phyloP scores from a whole-genome alignment of 1,284 basidiomycete species.

The Porodaedalea pini region DNA sequence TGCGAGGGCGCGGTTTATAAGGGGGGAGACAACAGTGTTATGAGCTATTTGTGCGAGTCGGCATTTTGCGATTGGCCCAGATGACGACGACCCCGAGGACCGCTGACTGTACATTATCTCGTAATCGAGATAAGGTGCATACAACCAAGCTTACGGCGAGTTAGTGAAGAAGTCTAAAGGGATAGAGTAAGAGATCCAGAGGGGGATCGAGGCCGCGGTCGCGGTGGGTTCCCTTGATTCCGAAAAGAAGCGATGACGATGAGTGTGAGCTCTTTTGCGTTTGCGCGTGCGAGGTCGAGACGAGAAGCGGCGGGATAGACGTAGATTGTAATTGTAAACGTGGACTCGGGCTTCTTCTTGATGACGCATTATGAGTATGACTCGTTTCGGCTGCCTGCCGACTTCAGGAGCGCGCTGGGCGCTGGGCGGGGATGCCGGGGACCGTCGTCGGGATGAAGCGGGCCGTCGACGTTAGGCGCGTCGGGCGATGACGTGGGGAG shows the following conservation, averaged over 20 bases:
- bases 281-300: not conserved
- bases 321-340: not conserved
- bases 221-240: not conserved
- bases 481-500: not conserved
- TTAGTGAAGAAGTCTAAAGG: no score
- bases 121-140: not conserved
- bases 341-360: not conserved
- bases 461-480: no score
- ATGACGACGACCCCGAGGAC: conserved; percentile 17
- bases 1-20: conserved; percentile 7
- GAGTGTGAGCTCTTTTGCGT: conserved; percentile 6
- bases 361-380: not conserved
- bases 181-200: not conserved
- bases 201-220: not conserved
- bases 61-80: conserved; percentile 25
- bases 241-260: conserved; percentile 14
- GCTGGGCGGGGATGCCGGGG: no score
- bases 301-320: not conserved
- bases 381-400: not conserved
- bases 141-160: no score
- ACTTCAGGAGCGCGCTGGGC: no score
- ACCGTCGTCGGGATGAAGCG: no score
- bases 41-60: conserved; percentile 27
- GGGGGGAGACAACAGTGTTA: conserved; percentile 1
- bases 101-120: not conserved